Base-by-base conservation (phyloP, 2,329 filamentous ascomycete genomes). In the Sporothrix protearum region DNA sequence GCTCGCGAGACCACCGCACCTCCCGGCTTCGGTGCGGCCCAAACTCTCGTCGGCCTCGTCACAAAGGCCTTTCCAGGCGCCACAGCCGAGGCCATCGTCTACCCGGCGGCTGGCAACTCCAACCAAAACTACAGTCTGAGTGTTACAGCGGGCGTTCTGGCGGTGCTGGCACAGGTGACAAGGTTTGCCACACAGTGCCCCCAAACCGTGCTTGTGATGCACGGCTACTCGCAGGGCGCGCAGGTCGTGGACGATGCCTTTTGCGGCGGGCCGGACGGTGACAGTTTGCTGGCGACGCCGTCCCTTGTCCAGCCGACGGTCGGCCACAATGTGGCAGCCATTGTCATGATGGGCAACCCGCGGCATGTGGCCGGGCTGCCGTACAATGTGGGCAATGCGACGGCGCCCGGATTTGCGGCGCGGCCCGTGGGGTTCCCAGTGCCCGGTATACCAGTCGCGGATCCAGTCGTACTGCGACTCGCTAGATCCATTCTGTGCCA, bases 181-280 rank as follows among this genome's bases (percentile, higher is more conserved):
- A 82, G 83, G 6, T 89, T 85, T 78, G 83, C 85, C 72, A 78
- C 80, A 14, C 81, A 80, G 76, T 90, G 87, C 74, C 87, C 88
- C 1, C 79, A 79, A 64, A 85, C 85, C 3, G 79, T 86, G 74
- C 79, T 90, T 28, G 84, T 89, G 8, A 79, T 89, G 71, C 86
- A 89, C 64, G 88, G 88, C 59, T 89, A 89, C 77, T 88, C 86
- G 3, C 87, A 89, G 81, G 88, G 88, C 55, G 86, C 84, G 47
- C 86, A 90, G 78, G 89, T 89, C 72, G 84, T 87, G 76, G 87
- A 89, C 75, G 85, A 87, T 74, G 87, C 86, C 4, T 76, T 77
- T 59, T 89, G 87, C 76, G 87, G 87, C 19, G 87, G 87, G 25
- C 84, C 84, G 2, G 85, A 86, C 72, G 83, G 83, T 69, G 76